Base-by-base conservation (phyloP, 768 basidiomycete genomes). In the Saitozyma podzolica region DNA sequence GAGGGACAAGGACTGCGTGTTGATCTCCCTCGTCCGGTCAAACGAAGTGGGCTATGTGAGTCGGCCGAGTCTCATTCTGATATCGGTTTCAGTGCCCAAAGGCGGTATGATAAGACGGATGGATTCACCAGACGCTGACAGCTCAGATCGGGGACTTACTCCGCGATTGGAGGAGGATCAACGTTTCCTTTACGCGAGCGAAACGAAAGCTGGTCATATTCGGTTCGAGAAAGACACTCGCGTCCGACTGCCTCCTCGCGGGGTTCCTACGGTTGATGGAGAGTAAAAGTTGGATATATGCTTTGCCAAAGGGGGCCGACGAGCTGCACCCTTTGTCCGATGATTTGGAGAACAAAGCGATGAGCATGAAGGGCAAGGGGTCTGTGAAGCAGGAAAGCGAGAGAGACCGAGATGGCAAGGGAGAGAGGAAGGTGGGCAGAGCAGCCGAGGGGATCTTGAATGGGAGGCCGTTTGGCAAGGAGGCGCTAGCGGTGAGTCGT, bases 111-210 rank as follows among this genome's bases (percentile, higher is more conserved):
- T 5, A 29, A 2, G 29, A 5, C 5, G 29, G 29, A 29, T 29
- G 29, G 29, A 16, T n/a, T 5, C 37, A 40, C 29, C 47, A 55
- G 8, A 29, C 50, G 39, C 40, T 55, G 29, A 55, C 9, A 40
- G 9, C 17, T 17, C 64, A 95, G 93, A 84, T 92, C 37, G 96
- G 96, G 9, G 93, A 97, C 57, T 84, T 99, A 2, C 82, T 98
- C 29, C 91, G 89, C 69, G 96, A 99, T 76, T 97, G 95, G 94
- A 84, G 96, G 43, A 81, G 96, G 41, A 88, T 97, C 84, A 99
- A 99, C 73, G 96, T 99, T 16, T 89, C 92, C 8, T 92, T 98
- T 78, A 97, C 95, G 0, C 88, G 96, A 14, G 95, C 94, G 0
- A 86, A 88, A 58, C 85, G 86, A 41, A 99, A 99, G 81, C 82